Evolutionary conservation across 768 basidiomycete genomes (phyloP).

Genomic region (Termitomyces sp.): DNA sequence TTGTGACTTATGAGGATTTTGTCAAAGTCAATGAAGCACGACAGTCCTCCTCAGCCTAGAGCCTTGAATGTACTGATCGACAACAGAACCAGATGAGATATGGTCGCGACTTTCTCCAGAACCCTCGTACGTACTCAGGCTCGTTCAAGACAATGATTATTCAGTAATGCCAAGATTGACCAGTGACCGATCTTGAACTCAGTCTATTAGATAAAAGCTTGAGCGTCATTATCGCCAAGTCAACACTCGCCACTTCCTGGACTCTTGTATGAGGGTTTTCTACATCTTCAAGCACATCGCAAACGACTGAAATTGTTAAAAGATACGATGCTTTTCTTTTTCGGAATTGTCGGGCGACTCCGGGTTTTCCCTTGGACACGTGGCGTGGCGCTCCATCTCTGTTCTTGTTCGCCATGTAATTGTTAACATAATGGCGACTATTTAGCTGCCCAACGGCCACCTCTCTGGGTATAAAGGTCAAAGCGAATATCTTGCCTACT

Average conservation of each 20-base stretch:
- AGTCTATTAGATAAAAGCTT: background rate
- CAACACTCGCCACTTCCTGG: background rate
- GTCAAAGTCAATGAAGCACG: background rate
- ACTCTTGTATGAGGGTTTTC: background rate
- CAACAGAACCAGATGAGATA: background rate
- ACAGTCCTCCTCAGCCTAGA: background rate
- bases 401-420: background rate
- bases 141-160: background rate
- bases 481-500: background rate
- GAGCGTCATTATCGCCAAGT: background rate
- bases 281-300: background rate
- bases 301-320: background rate
- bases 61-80: background rate
- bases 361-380: background rate
- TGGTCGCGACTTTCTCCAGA: background rate
- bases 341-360: background rate
- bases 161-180: background rate
- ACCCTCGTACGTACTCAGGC: background rate
- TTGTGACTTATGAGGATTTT: background rate
- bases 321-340: background rate
- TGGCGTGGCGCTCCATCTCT: background rate
- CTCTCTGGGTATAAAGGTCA: background rate
- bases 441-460: background rate
- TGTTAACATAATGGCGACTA: background rate
- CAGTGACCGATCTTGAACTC: background rate